These are phyloP conservation scores for Euphrasia arctica DNA, from an alignment of 305 asterid genomes.

Conservation along the genomic window DNA sequence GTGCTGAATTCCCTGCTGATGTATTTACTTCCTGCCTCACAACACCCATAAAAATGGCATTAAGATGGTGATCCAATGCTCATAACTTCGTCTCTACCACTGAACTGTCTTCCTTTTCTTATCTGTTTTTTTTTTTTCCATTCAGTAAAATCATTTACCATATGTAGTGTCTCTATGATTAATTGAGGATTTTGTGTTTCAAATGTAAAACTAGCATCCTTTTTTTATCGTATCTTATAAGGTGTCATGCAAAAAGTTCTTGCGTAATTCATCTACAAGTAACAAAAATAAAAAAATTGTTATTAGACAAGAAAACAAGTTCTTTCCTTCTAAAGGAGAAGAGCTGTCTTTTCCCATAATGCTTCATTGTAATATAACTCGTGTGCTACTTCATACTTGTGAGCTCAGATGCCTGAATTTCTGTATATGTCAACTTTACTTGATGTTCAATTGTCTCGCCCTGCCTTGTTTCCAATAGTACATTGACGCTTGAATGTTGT, in stretches of 20 bases:
- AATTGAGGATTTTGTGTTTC: conserved; percentile 15
- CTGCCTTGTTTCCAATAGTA: neutral
- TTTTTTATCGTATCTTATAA: conserved; percentile 9
- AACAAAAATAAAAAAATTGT: conserved; percentile 8
- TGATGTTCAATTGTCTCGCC: neutral
- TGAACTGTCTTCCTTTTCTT: conserved; percentile 27
- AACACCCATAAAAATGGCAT: conserved; percentile 98
- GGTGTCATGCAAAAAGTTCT: conserved; percentile 2
- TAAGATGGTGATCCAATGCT: conserved; percentile 70
- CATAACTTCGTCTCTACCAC: conserved; percentile 20
- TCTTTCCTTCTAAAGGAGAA: conserved; percentile 10
- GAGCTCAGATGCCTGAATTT: neutral
- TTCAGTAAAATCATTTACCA: conserved; percentile 7
- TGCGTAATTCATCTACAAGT: neutral
- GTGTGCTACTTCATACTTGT: conserved; percentile 3
- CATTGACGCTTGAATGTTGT: conserved; percentile 5
- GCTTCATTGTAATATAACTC: conserved; percentile 5
- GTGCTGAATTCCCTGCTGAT: conserved; percentile 97
- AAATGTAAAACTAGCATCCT: conserved; percentile 6
- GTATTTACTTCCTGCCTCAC: conserved; percentile 97
- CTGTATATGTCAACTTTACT: conserved; percentile 6
- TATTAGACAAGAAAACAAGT: neutral
- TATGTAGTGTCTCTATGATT: conserved; percentile 7
- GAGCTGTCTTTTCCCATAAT: conserved; percentile 11
- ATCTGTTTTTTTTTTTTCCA: conserved; percentile 6